Evolutionary conservation across 2,329 filamentous ascomycete genomes (phyloP).

Genomic region (Epichloe glyceriae): DNA sequence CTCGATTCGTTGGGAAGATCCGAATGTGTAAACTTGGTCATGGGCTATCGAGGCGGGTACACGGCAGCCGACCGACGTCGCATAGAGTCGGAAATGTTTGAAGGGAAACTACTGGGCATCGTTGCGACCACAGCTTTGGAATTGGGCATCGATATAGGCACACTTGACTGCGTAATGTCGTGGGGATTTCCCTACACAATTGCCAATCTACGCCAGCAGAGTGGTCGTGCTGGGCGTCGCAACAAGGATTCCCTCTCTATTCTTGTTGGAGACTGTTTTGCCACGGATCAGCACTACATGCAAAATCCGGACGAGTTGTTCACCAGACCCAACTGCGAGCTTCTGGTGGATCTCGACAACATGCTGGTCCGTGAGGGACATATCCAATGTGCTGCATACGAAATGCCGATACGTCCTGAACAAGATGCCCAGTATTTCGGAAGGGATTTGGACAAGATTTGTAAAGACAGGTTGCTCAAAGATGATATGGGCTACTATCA

Average conservation of each 20-base stretch:
- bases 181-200: conserved; percentile 95
- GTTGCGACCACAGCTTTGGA: conserved; percentile 89
- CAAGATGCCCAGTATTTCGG: conserved; percentile 74
- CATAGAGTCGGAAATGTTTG: conserved; percentile 95
- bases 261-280: conserved; percentile 76
- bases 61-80: conserved; percentile 76
- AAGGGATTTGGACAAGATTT: conserved; percentile 55
- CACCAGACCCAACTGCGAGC: conserved; percentile 74
- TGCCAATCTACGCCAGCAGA: conserved; percentile 87
- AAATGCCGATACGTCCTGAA: conserved; percentile 77
- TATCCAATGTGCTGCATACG: conserved; percentile 86
- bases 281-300: conserved; percentile 95
- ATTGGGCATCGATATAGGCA: conserved; percentile 88
- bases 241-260: conserved; percentile 91
- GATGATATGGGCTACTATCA: conserved; percentile 79
- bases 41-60: conserved; percentile 93
- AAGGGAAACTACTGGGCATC: conserved; percentile 83
- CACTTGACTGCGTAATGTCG: conserved; percentile 83
- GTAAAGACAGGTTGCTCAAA: conserved; percentile 56
- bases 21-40: conserved; percentile 68
- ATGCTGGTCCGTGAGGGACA: conserved; percentile 87
- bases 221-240: conserved; percentile 76
- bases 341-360: conserved; percentile 87
- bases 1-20: conserved; percentile 57
- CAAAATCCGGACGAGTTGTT: conserved; percentile 89